phyloP scores from a whole-genome alignment of 495 filamentous ascomycete species.

The Penicillium paxilli region DNA sequence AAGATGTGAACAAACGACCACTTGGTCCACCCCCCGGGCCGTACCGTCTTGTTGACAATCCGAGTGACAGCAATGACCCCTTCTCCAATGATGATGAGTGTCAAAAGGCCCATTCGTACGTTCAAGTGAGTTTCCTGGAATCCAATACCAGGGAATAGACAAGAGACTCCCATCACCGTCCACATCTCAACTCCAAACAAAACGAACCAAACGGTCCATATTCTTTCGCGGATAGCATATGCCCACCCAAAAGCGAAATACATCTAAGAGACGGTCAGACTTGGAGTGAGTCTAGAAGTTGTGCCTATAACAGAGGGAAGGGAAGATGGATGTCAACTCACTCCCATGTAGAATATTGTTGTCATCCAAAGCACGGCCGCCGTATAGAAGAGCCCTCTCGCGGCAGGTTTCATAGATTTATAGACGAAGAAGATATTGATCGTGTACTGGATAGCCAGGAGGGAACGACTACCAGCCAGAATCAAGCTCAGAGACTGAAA shows the following conservation, averaged over 20 bases:
- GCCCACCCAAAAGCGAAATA: conserved; percentile 38
- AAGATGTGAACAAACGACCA: conserved; percentile 53
- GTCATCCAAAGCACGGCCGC: conserved; percentile 44
- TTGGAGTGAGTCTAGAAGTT: too few species aligned
- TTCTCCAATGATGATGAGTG: conserved; percentile 70
- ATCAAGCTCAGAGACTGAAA: conserved; percentile 53
- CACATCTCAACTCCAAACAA: conserved; percentile 56
- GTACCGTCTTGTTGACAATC: conserved; percentile 56
- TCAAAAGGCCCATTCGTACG: conserved; percentile 65
- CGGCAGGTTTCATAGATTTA: conserved; percentile 32
- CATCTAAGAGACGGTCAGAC: conserved; percentile 25
- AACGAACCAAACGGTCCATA: conserved; percentile 62
- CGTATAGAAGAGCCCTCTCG: conserved; percentile 37
- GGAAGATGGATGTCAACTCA: conserved; percentile 28
- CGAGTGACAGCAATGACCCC: conserved; percentile 57
- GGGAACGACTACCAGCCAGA: conserved; percentile 57
- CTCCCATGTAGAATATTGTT: conserved; percentile 50
- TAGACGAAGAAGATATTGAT: conserved; percentile 48
- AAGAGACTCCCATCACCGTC: conserved; percentile 55
- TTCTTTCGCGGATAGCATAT: conserved; percentile 25
- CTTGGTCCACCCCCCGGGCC: conserved; percentile 49
- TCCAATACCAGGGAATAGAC: conserved; percentile 52
- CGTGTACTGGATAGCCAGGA: conserved; percentile 59
- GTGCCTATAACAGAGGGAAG: too few species aligned
- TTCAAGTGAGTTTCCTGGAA: conserved; percentile 68